Base-by-base conservation (phyloP, 2,329 filamentous ascomycete genomes). In the Emericellopsis cladophorae region DNA sequence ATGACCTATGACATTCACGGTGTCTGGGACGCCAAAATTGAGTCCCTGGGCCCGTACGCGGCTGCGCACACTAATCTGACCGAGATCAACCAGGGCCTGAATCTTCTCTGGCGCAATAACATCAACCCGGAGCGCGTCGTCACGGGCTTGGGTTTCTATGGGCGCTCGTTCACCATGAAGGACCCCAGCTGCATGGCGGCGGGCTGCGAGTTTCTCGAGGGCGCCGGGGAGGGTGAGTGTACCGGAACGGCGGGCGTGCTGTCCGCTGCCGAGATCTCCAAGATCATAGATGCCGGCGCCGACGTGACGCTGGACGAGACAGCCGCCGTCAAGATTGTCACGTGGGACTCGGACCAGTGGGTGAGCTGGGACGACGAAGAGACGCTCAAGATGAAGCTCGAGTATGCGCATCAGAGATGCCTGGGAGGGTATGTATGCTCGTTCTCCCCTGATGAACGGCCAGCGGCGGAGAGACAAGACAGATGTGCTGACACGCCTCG, bases 41-140 rank as follows among this genome's bases (percentile, higher is more conserved):
- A 46, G 8, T 59, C 24, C 4, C 47, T 51, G 11, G 66, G 64
- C 1, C 35, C 53, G 0, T 35, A 35, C 33, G 38, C 38, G 7
- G 7, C 52, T 11, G 45, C 52, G 2, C 67, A 72, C 44, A 67
- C 68, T 1, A 69, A 72, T 44, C 42, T 71, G 0, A 67, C 66
- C 3, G 66, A 72, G 48, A 70, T 70, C n/a, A 52, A 63, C 4
- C 23, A 47, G 1, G 55, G 56, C 0, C 39, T 68, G 0, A 58
- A 68, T 3, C 59, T 73, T 0, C 49, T 73, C 4, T 72, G 69
- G 66, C 54, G 65, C 3, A 61, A 57, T 22, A 47, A 60, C 18
- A 50, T 75, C 2, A 46, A 53, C 1, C 57, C 70, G 0, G 26
- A 41, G 0, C 65, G 69, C 40, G 47, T 75, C 7, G 53, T 51